These are phyloP conservation scores for Juncus inflexus DNA, from an alignment of 176 grass and related monocot species.

Conservation along the genomic window DNA sequence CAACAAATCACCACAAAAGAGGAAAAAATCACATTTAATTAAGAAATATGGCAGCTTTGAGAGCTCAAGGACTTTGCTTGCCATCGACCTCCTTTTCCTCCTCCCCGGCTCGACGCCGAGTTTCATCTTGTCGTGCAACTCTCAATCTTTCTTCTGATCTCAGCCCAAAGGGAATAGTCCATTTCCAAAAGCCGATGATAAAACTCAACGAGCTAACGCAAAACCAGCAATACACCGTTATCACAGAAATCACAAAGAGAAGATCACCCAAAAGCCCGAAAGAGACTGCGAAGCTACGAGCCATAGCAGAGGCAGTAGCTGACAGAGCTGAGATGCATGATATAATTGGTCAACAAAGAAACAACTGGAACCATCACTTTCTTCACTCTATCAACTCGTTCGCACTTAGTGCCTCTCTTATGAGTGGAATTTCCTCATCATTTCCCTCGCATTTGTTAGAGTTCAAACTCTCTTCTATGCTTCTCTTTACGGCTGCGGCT, in stretches of 20 bases:
- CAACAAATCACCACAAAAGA: background rate
- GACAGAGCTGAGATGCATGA: conserved; percentile 36
- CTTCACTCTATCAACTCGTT: conserved; percentile 35
- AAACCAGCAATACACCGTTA: conserved; percentile 13
- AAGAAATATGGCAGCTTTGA: conserved; percentile 12
- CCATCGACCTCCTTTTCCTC: background rate
- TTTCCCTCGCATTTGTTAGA: conserved; percentile 10
- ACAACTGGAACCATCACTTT: conserved; percentile 45
- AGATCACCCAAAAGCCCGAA: background rate
- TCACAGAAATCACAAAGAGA: conserved; percentile 1
- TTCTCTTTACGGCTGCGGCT: conserved; percentile 28
- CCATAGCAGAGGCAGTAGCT: conserved; percentile 13
- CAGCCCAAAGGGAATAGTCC: background rate
- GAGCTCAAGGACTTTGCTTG: conserved; percentile 15
- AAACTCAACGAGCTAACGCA: conserved; percentile 6
- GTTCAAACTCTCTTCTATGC: conserved; percentile 30
- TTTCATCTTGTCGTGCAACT: background rate
- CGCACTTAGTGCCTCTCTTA: conserved; percentile 19
- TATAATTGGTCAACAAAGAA: conserved; percentile 30
- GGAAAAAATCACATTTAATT: background rate
- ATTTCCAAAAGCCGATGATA: background rate
- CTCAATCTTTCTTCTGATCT: background rate
- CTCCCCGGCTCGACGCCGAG: background rate
- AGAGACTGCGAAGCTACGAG: conserved; percentile 21
- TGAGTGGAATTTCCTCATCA: conserved; percentile 19